Evolutionary conservation across 169 alveolate genomes (phyloP).

Genomic region (Babesia ovata): DNA sequence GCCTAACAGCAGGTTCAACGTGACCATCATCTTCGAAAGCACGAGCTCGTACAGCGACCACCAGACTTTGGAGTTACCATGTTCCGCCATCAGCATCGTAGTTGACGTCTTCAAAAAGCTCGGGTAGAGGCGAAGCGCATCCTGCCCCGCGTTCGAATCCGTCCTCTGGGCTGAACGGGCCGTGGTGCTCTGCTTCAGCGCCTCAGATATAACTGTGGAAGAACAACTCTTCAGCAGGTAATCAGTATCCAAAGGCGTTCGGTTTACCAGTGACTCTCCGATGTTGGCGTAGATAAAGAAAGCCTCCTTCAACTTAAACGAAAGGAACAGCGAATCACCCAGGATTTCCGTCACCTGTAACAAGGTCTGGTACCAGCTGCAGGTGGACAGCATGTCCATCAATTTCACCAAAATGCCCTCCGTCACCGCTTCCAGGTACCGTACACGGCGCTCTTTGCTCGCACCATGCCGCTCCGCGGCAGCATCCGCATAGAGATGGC

Average conservation of each 20-base stretch:
- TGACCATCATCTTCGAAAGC: slow-evolving; percentile 28
- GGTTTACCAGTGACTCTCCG: slow-evolving; percentile 19
- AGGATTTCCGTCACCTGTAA: slow-evolving; percentile 21
- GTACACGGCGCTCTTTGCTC: neutral
- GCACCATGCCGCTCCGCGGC: neutral
- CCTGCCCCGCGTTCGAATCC: neutral
- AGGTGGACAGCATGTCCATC: slow-evolving; percentile 22
- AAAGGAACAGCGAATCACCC: slow-evolving; percentile 51
- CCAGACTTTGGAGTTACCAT: slow-evolving; percentile 14
- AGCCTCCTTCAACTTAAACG: slow-evolving; percentile 36
- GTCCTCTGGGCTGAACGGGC: slow-evolving; percentile 4
- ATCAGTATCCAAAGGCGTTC: slow-evolving; percentile 22
- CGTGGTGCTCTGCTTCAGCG: neutral
- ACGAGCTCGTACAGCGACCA: slow-evolving; percentile 11
- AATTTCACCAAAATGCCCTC: slow-evolving; percentile 10
- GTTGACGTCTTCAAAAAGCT: slow-evolving; percentile 4
- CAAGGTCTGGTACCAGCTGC: slow-evolving; percentile 41
- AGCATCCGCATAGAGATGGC: neutral
- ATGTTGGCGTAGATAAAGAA: slow-evolving; percentile 33
- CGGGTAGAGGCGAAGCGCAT: slow-evolving; percentile 1
- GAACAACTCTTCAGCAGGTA: slow-evolving; percentile 26
- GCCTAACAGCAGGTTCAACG: slow-evolving; percentile 6
- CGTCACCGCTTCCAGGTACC: slow-evolving; percentile 18
- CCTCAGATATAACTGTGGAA: slow-evolving; percentile 6
- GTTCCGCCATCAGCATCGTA: slow-evolving; percentile 16